Evolutionary conservation across 169 alveolate species (phyloP), one percentile per base, ranked within the genome.

Genomic region (Neospora caninum): DNA sequence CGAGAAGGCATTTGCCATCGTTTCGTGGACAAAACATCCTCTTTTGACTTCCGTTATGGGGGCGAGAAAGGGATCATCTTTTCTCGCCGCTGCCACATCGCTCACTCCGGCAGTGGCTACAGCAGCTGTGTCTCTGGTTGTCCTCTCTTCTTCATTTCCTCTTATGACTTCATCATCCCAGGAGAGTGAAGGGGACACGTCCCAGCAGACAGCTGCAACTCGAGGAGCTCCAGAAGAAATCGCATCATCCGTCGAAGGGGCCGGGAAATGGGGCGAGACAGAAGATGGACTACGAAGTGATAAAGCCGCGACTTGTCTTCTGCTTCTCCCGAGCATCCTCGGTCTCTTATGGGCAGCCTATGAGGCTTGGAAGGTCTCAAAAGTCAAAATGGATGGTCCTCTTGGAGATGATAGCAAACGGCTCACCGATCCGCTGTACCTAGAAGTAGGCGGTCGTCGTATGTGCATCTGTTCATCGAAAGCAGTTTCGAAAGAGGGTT

Each of bases 401-500:
- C 80, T 38, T 29, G 83, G 84, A 6, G 94, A 92, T 16, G 73
- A 82, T 69, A 78, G 31, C 49, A 92, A 82, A 36, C 83, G 86
- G 70, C 94, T 92, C 31, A 92, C 94, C 0, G 92, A 92, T 73
- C 94, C 92, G 27, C 92, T 92, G 22, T 64, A 92, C 41, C 58
- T 82, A 20, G 94, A 92, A 69, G 94, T 92, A 42, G 18, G 92
- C 29, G 16, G 13, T n/a, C n/a, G n/a, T n/a, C 25, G 25, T 69
- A 6, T 20, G 36, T 69, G 36, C 18, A 69, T 20, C 9, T 69
- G 29, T 69, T 29, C 18, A 20, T 69, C 31, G 6, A 69, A 29
- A 69, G 31, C 31, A 29, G 36, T 25, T 29, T 10, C 31, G 31
- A 69, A 29, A 69, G 31, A 10, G 10, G 80, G 4, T 29, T 69